Base-by-base conservation (phyloP, 179 eudicot species). In the Pouteria campechiana region DNA sequence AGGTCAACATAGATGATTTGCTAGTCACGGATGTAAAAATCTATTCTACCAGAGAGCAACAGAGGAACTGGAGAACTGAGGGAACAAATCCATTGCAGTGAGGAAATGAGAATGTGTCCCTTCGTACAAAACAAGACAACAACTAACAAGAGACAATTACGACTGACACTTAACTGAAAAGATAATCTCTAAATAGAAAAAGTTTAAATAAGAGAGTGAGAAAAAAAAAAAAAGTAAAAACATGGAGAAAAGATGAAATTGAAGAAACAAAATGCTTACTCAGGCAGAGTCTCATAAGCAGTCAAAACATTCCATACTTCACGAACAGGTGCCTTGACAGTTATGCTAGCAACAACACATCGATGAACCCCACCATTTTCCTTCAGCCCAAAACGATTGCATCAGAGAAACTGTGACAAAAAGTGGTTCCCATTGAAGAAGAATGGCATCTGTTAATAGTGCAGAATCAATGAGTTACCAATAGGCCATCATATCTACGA, bases 351-450 rank as follows among this genome's bases (percentile, higher is more conserved):
- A 60, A 66, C 59, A 46, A 90, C 96, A 27, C 82, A 79, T 18
- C 96, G 90, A 72, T 90, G 98, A 47, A 86, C 98, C 14, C 98
- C 98, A 39, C 98, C 98, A 68, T 82, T 68, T 67, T 90, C 98
- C 98, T 90, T 70, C 72, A 79, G 50, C 33, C 48, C 46, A 67
- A 53, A 70, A 55, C 37, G 33, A 38, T 33, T 46, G 18, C 60
- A 58, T 63, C 42, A 78, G 45, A 30, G 22, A 38, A 45, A 48
- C 40, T 13, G 48, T 54, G 28, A 10, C 33, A 46, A 36, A 52
- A 55, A 44, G 24, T 44, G 12, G 25, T 17, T 40, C 25, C 48
- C 41, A 22, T 6, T 9, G 20, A 41, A 46, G 45, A 28, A 37
- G 32, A 51, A 53, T 37, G 32, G 14, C 32, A 33, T 29, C 25